phyloP scores from a whole-genome alignment of 306 rosid genomes.

The Astragalus glycyphyllos region DNA sequence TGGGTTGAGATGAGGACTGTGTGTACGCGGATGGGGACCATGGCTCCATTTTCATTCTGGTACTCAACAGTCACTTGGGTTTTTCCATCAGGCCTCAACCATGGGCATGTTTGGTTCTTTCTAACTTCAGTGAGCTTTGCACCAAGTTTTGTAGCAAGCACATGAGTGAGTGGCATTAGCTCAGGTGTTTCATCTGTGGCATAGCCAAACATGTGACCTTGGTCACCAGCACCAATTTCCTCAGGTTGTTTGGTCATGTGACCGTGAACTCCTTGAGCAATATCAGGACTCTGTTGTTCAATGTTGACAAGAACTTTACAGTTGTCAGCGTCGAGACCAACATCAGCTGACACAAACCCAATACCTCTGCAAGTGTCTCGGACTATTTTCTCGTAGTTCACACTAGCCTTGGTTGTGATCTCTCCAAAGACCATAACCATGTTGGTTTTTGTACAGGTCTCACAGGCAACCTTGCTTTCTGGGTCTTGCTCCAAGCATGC shows the following conservation, averaged over 20 bases:
- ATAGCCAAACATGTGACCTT: constrained; percentile 93
- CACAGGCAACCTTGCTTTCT: constrained; percentile 84
- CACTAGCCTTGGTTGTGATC: constrained; percentile 74
- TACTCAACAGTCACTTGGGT: constrained; percentile 93
- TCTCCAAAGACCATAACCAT: constrained; percentile 95
- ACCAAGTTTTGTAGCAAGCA: constrained; percentile 80
- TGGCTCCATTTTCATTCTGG: constrained; percentile 74
- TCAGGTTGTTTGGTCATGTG: constrained; percentile 60
- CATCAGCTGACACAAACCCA: constrained; percentile 68
- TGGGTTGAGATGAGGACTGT: constrained; percentile 87
- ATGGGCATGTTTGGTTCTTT: constrained; percentile 75
- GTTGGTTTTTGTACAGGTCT: constrained; percentile 87
- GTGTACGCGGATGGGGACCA: constrained; percentile 81
- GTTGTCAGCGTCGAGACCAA: constrained; percentile 75
- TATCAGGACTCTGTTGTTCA: constrained; percentile 77
- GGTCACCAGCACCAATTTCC: constrained; percentile 84
- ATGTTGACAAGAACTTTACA: constrained; percentile 69
- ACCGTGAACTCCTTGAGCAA: constrained; percentile 79
- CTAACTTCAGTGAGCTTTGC: constrained; percentile 88
- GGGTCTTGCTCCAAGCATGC: constrained; percentile 88
- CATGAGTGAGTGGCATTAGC: constrained; percentile 89
- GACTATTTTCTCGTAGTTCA: constrained; percentile 71
- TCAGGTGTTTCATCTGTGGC: constrained; percentile 86
- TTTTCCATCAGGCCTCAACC: constrained; percentile 90
- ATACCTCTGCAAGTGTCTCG: constrained; percentile 75